phyloP scores from a whole-genome alignment of 1,284 basidiomycete genomes.

The Fomitopsis pinicola region DNA sequence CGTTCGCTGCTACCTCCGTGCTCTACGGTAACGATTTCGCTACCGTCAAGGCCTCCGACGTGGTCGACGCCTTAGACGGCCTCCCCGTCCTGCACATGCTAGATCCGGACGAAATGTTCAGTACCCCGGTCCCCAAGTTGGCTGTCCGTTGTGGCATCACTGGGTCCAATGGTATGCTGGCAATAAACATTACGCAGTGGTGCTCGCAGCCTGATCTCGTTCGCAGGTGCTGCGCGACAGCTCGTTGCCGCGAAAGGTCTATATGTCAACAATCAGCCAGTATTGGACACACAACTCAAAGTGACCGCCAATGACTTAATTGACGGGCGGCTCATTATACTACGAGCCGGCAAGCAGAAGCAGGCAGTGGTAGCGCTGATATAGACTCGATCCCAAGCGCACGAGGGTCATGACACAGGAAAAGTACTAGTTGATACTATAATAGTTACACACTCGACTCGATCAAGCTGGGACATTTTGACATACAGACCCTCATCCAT shows the following conservation, averaged over 20 bases:
- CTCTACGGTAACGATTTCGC: slow-evolving; percentile 53
- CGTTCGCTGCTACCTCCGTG: slow-evolving; percentile 55
- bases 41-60: slow-evolving; percentile 41
- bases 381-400: neutral
- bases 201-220: neutral
- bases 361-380: slow-evolving; percentile 51
- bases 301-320: slow-evolving; percentile 53
- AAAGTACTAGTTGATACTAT: neutral
- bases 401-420: neutral
- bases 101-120: slow-evolving; percentile 38
- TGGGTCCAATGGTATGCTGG: slow-evolving; percentile 46
- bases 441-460: neutral
- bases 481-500: neutral
- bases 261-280: slow-evolving; percentile 46
- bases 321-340: slow-evolving; percentile 57
- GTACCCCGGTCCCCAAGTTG: slow-evolving; percentile 51
- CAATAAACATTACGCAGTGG: neutral
- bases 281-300: slow-evolving; percentile 39
- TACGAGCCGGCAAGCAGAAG: slow-evolving; percentile 76
- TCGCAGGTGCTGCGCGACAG: slow-evolving; percentile 48
- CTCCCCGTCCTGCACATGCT: slow-evolving; percentile 56
- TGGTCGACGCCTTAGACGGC: slow-evolving; percentile 51
- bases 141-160: slow-evolving; percentile 48
- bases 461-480: neutral
- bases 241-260: slow-evolving; percentile 48